Conservation (phyloP, 2,329 filamentous ascomycete genomes). For the Fusarium sp. region DNA sequence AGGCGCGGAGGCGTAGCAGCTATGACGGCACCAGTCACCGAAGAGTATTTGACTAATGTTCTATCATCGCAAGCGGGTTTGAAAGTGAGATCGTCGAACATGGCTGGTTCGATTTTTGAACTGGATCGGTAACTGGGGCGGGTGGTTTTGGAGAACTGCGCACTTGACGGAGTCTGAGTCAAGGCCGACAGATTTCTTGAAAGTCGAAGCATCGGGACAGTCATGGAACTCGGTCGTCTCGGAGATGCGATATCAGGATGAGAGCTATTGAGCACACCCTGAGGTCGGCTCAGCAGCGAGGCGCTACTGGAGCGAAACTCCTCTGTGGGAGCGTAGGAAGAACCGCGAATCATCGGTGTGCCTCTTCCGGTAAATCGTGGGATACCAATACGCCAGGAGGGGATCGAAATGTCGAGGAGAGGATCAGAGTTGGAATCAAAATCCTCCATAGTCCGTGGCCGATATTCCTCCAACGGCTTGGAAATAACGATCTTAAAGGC, state of each 20-base stretch:
- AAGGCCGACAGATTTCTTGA: constrained; percentile 37
- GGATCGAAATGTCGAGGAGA: constrained; percentile 79
- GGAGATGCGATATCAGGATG: constrained; percentile 44
- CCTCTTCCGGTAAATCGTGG: constrained; percentile 83
- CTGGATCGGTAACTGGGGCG: constrained; percentile 63
- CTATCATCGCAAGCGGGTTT: constrained; percentile 83
- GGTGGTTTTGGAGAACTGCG: constrained; percentile 55
- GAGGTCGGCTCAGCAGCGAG: constrained; percentile 59
- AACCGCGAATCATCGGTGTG: constrained; percentile 81
- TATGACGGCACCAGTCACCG: constrained; percentile 77
- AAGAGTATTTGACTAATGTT: constrained; percentile 83
- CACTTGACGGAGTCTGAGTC: constrained; percentile 51
- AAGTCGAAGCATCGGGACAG: constrained; percentile 52
- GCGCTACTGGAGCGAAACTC: constrained; percentile 73
- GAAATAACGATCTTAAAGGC: constrained; percentile 86
- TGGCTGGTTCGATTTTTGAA: constrained; percentile 72
- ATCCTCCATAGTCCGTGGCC: constrained; percentile 73
- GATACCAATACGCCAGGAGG: constrained; percentile 84
- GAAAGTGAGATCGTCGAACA: constrained; percentile 85
- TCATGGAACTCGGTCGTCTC: constrained; percentile 54
- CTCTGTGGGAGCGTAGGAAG: constrained; percentile 82
- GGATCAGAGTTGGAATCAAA: constrained; percentile 59
- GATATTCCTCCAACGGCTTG: constrained; percentile 69
- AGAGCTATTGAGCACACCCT: constrained; percentile 44
- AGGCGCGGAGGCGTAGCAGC: constrained; percentile 92